Conservation (phyloP, 2,329 filamentous ascomycete species). For the Dissoconium aciculare region DNA sequence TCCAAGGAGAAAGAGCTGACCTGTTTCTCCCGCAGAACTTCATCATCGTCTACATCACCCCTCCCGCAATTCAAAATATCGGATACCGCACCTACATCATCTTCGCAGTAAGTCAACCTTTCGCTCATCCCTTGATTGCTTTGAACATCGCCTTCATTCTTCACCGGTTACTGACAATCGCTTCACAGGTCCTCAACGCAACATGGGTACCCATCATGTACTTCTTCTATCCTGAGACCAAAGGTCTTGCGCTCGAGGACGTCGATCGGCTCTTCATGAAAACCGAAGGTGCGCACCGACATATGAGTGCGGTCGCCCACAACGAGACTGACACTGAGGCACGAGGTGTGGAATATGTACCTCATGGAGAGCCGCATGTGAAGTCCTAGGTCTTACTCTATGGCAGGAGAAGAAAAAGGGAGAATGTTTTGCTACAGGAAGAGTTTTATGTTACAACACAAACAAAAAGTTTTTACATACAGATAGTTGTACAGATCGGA, state of each 20-base stretch:
- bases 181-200: conserved; percentile 10
- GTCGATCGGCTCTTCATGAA: conserved; percentile 50
- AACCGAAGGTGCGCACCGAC: conserved; percentile 11
- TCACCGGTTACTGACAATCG: conserved; percentile 5
- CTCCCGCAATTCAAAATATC: conserved; percentile 43
- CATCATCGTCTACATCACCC: conserved; percentile 52
- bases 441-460: no score
- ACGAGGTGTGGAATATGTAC: no score
- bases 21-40: conserved; percentile 36
- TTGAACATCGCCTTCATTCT: conserved; percentile 5
- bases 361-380: no score
- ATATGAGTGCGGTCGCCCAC: conserved; percentile 9
- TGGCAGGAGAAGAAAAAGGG: no score
- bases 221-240: conserved; percentile 48
- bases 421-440: no score
- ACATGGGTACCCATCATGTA: conserved; percentile 37
- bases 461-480: no score
- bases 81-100: conserved; percentile 40
- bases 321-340: no score
- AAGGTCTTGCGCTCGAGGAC: conserved; percentile 44
- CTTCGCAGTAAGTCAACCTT: conserved; percentile 14
- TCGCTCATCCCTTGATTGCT: background rate
- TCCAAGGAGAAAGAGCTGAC: no score
- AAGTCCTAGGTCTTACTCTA: no score
- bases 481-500: no score